Evolutionary conservation across 768 basidiomycete species (phyloP), one percentile per base, ranked within the genome.

Genomic region (Tephrocybe sp.): DNA sequence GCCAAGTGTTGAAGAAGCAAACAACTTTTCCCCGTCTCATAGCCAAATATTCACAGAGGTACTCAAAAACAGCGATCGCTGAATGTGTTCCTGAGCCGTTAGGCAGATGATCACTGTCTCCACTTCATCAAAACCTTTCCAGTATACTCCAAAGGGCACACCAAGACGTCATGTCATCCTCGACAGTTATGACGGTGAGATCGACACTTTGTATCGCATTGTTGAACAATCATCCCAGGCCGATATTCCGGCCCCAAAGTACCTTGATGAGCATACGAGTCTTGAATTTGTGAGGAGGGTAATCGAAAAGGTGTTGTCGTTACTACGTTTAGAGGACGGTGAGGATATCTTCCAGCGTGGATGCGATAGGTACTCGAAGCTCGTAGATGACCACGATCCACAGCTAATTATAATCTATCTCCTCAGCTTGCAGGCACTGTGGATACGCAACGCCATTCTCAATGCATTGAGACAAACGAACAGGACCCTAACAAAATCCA

Each of bases 21-120:
- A 77, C 49, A 50, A 44, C 5, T 68, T 63, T 46, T 72, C 73
- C 0, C 75, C 75, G 12, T 63, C 71, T 28, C 74, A 76, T 55
- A 75, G 74, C 2, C 59, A 73, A n/a, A 56, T 78, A 4, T 75
- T 76, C 62, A 75, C 73, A 55, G 75, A 74, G 68, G 73, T 71
- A 10, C 34, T 59, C 17, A 46, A 37, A 8, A 45, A 14, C 4
- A 30, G 11, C n/a, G 14, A 17, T 54, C 18, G 38, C 9, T 18
- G 25, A 24, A 41, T 23, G 3, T 2, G 21, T 15, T 7, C 17
- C 11, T 26, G 10, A 32, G 21, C 21, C 20, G 28, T n/a, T 18
- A 12, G 34, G 4, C n/a, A 77, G 75, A 76, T 77, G 73, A 70
- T 77, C 38, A 17, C 73, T 2, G 66, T 73, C 18, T 54, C 72